Conservation (phyloP, 2,329 filamentous ascomycete species). For the Grosmannia clavigera region DNA sequence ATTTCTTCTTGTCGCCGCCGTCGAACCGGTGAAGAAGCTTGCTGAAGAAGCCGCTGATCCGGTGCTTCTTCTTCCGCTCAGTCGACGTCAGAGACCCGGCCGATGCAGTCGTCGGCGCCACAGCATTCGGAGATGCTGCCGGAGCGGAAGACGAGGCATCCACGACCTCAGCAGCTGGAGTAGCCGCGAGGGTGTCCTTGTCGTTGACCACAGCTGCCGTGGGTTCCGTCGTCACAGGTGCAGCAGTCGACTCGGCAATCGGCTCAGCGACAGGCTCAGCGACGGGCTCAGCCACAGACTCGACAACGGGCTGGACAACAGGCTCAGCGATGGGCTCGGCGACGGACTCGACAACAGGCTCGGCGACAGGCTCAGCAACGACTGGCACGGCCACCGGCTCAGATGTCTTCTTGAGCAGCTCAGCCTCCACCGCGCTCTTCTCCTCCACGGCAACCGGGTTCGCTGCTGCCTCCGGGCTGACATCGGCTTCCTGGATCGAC, state of each 20-base stretch:
- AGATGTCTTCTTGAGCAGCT: slow-evolving; percentile 51
- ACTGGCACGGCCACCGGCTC: slow-evolving; percentile 19
- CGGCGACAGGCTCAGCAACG: too few relatives aligned
- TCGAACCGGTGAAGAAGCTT: slow-evolving; percentile 39
- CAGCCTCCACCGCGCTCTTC: slow-evolving; percentile 61
- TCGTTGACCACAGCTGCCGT: slow-evolving; percentile 21
- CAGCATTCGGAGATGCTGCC: slow-evolving; percentile 7
- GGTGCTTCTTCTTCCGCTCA: slow-evolving; percentile 56
- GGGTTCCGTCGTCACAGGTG: not conserved
- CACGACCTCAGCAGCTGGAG: slow-evolving; percentile 18
- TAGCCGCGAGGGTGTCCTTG: slow-evolving; percentile 16
- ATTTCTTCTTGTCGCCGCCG: slow-evolving; percentile 16
- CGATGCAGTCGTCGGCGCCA: slow-evolving; percentile 4
- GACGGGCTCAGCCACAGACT: not conserved
- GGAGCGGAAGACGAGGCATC: slow-evolving; percentile 23
- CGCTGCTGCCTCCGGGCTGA: slow-evolving; percentile 58
- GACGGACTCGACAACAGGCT: too few relatives aligned
- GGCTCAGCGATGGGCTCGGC: not conserved
- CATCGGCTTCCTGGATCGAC: slow-evolving; percentile 43
- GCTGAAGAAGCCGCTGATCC: slow-evolving; percentile 49
- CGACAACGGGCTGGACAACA: not conserved
- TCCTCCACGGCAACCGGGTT: slow-evolving; percentile 58
- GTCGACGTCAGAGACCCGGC: slow-evolving; percentile 20
- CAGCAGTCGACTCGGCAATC: not conserved
- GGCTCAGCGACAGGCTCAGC: too few relatives aligned